A percentile compares a stretch with the other conserved stretches of the same genome.
Evolutionary conservation across 768 basidiomycete genomes (phyloP).

Genomic region (Trametes elegans): DNA sequence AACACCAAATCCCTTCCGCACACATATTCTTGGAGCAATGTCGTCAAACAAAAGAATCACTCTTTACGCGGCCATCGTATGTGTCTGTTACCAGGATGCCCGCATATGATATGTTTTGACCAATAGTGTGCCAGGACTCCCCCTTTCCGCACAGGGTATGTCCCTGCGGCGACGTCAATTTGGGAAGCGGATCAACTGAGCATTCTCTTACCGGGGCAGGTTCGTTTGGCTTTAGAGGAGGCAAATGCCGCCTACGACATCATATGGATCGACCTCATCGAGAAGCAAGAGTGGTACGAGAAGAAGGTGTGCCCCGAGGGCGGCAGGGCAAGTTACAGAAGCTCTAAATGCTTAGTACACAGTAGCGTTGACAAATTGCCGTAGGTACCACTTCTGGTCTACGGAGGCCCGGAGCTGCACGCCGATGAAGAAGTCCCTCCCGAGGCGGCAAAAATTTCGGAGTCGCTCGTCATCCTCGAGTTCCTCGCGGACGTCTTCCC

Average conservation of each 20-base stretch:
- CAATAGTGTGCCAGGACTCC: conserved; percentile 9
- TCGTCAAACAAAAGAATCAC: too few species aligned
- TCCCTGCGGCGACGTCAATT: background rate
- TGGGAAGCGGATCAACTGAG: too few species aligned
- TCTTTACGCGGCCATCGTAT: too few species aligned
- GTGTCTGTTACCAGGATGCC: too few species aligned
- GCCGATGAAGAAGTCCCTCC: conserved; percentile 53
- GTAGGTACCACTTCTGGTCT: conserved; percentile 57
- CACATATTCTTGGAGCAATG: too few species aligned
- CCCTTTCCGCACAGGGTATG: conserved; percentile 10
- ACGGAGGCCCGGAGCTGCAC: conserved; percentile 55
- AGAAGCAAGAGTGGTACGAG: conserved; percentile 1
- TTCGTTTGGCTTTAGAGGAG: conserved; percentile 7
- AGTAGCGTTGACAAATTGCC: conserved; percentile 30
- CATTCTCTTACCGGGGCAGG: background rate
- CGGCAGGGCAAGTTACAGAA: background rate
- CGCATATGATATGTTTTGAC: too few species aligned
- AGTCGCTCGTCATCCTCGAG: conserved; percentile 63
- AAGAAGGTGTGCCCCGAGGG: background rate
- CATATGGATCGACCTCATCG: conserved; percentile 13
- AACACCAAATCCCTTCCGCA: too few species aligned
- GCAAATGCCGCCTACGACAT: conserved; percentile 13
- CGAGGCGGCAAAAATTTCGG: conserved; percentile 56
- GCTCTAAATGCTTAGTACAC: too few species aligned
- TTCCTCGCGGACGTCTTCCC: conserved; percentile 61